Conservation (phyloP, 768 basidiomycete species). For the Serendipita sp. region DNA sequence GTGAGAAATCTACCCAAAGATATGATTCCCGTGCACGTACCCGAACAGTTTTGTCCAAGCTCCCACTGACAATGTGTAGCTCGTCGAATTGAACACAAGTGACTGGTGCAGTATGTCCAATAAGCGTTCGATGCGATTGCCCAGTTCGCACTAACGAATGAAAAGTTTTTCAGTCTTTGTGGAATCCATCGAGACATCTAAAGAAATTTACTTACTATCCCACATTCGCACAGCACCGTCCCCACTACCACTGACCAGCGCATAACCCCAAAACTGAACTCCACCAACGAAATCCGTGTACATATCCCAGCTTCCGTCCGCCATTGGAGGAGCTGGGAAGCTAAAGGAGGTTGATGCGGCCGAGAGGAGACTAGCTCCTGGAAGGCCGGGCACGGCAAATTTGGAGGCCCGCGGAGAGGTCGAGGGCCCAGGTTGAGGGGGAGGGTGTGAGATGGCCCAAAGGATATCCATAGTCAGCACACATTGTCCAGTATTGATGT, state of each 20-base stretch:
- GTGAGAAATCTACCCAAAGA: background rate
- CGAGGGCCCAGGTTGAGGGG: conserved; percentile 18
- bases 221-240: conserved; percentile 98
- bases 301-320: conserved; percentile 86
- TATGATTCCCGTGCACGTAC: conserved; percentile 30
- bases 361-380: conserved; percentile 21
- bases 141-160: conserved; percentile 78
- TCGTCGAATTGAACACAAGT: conserved; percentile 96
- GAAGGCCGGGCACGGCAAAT: conserved; percentile 16
- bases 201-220: conserved; percentile 99
- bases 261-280: conserved; percentile 98
- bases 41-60: conserved; percentile 82
- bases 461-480: conserved; percentile 99
- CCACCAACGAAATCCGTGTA: conserved; percentile 96
- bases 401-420: conserved; percentile 9
- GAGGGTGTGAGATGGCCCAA: conserved; percentile 94
- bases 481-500: conserved; percentile 91
- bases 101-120: conserved; percentile 86
- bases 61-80: conserved; percentile 80
- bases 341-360: conserved; percentile 53
- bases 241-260: conserved; percentile 89
- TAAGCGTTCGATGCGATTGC: conserved; percentile 81
- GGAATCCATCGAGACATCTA: too few relatives aligned
- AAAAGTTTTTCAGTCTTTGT: too few relatives aligned
- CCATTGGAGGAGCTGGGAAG: conserved; percentile 71